These are phyloP conservation scores for Diplosphaera chodatii DNA, from an alignment of 139 green algal genomes.

Conservation along the genomic window DNA sequence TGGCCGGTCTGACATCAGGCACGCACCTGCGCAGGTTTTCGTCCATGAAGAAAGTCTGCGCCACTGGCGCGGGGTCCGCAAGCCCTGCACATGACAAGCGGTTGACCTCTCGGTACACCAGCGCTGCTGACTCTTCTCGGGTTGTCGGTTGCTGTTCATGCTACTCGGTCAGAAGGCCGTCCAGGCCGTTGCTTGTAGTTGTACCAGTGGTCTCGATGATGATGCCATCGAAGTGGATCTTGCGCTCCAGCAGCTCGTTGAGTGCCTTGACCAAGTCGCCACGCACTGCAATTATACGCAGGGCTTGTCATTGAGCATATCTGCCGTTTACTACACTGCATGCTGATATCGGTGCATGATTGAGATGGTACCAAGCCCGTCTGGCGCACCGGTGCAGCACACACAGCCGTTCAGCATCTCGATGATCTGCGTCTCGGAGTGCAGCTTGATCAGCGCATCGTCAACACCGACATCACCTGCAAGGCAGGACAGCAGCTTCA, in stretches of 20 bases:
- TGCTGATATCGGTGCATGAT: too few species aligned
- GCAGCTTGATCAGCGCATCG: slow-evolving; percentile 62
- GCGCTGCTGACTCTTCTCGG: too few species aligned
- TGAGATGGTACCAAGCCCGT: too few species aligned
- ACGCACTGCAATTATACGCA: slow-evolving; percentile 59
- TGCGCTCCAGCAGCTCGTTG: slow-evolving; percentile 67
- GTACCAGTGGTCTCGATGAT: slow-evolving; percentile 66
- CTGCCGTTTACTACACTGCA: too few species aligned
- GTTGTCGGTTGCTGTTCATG: too few species aligned
- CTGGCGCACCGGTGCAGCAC: slow-evolving; percentile 45
- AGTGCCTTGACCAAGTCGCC: slow-evolving; percentile 82
- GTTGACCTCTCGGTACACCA: too few species aligned
- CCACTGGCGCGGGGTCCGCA: slow-evolving; percentile 82
- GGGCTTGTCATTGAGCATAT: too few species aligned
- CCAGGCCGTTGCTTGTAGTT: too few species aligned
- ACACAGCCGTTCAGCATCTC: slow-evolving; percentile 79
- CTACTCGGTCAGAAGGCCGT: too few species aligned
- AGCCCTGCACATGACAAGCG: slow-evolving; percentile 56
- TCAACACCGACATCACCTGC: slow-evolving; percentile 74
- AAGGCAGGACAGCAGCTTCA: too few species aligned
- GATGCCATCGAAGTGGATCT: slow-evolving; percentile 73
- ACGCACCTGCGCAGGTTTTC: slow-evolving; percentile 16
- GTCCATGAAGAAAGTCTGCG: slow-evolving; percentile 87
- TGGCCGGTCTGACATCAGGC: too few species aligned
- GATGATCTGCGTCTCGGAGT: slow-evolving; percentile 70